Evolutionary conservation across 78 protist genomes (phyloP), one percentile per base, ranked within the genome.

Genomic region (Dictyostelium purpureum): DNA sequence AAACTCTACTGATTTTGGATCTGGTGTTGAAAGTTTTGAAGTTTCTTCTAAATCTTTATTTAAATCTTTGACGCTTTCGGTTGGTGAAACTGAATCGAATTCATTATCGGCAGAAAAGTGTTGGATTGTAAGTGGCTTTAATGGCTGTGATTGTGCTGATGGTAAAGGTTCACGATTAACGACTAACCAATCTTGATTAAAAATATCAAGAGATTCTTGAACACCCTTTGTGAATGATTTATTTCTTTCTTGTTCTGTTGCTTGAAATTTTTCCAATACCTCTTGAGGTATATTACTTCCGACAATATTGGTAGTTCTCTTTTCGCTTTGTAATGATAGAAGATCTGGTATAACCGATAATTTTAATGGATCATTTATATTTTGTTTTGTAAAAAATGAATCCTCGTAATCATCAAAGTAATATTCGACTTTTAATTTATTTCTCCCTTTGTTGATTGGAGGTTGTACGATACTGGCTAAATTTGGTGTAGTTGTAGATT

Each of bases 391-490:
- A 40, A 82, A 82, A 19, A 82, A 82, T 4, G 42, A 59, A 1
- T 82, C 90, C 12, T 82, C 90, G 26, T 82, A 82, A 3, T 82
- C 90, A 11, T 82, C 90, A 54, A 82, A 82, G 24, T 82, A 70
- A 47, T 82, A 82, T 4, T 82, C 90, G 16, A 67, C 28, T 37
- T 67, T n/a, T 54, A 21, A 19, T 54, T 54, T 7, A 43, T 43
- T 43, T 43, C 49, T 7, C 7, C 49, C 49, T 43, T 4, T 3
- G 56, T 2, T 49, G 56, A n/a, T n/a, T 56, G 11, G 19, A n/a
- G 24, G 6, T 56, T 21, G 61, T 56, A 31, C 6, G 19, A 52
- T 56, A 56, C 24, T 56, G 24, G 35, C 24, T 56, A 56, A 56
- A n/a, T 24, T 24, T 56, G 65, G 65, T 56, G 65, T 24, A 24